Percentiles rank a stretch among this genome's conserved stretches.
phyloP scores from a whole-genome alignment of 2,329 filamentous ascomycete species.

The Paracorniculantispora psalliotae region DNA sequence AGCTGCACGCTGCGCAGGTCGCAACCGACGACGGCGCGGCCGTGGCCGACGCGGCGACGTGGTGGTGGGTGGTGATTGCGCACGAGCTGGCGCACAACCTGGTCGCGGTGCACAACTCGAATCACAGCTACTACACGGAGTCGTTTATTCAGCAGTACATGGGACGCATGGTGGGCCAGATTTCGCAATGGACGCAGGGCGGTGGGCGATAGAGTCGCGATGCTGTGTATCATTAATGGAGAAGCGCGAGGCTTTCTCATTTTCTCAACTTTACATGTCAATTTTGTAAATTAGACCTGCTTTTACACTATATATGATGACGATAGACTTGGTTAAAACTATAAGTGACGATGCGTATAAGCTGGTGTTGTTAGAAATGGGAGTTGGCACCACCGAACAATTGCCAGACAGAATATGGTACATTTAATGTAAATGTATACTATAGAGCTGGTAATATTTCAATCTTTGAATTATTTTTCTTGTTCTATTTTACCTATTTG shows the following conservation, averaged over 20 bases:
- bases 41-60: constrained; percentile 66
- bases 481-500: no score
- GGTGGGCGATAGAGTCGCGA: neutral
- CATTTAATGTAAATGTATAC: no score
- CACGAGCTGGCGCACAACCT: constrained; percentile 96
- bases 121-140: constrained; percentile 83
- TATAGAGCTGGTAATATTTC: no score
- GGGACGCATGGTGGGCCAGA: constrained; percentile 58
- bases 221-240: neutral
- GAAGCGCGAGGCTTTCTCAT: neutral
- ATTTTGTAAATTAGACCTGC: neutral
- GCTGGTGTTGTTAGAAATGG: no score
- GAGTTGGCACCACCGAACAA: no score
- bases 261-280: neutral
- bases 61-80: constrained; percentile 94
- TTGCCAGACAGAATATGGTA: no score
- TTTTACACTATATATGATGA: neutral
- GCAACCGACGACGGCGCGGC: constrained; percentile 32
- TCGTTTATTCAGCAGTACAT: constrained; percentile 77
- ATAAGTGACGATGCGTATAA: neutral
- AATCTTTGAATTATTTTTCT: no score
- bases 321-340: neutral
- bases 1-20: constrained; percentile 61
- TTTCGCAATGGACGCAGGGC: constrained; percentile 11
- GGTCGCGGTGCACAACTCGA: constrained; percentile 68